Percentiles rank a stretch among this genome's conserved stretches.
Evolutionary conservation across 495 filamentous ascomycete genomes (phyloP).

Genomic region (Penicillium egyptiacum): DNA sequence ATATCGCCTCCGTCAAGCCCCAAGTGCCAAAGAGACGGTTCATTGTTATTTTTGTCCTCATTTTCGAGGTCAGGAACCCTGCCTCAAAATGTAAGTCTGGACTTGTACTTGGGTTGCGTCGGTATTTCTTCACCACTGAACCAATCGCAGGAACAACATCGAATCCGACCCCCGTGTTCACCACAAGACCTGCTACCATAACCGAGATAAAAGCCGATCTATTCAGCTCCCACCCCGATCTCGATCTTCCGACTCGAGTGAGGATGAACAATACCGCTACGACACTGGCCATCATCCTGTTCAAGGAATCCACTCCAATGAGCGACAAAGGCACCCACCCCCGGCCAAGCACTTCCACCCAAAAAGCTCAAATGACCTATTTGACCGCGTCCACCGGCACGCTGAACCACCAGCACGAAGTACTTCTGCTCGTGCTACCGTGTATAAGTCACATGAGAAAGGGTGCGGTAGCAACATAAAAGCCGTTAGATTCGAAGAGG

Average conservation of each 20-base stretch:
- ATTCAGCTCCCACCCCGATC: background rate
- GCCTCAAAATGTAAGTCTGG: background rate
- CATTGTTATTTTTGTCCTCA: background rate
- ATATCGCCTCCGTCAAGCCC: background rate
- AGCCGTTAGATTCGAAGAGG: conserved; percentile 1
- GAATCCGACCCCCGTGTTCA: background rate
- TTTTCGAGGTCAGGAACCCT: background rate
- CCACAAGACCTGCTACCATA: background rate
- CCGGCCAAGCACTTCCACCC: background rate
- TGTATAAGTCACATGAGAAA: background rate
- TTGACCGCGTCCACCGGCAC: background rate
- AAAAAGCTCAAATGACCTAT: background rate
- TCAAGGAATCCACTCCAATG: background rate
- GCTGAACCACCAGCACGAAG: background rate
- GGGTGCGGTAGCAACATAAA: background rate
- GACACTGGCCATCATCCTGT: background rate
- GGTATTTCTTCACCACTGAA: background rate
- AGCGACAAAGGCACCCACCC: no score
- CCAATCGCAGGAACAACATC: background rate
- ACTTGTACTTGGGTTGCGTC: background rate
- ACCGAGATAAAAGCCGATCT: background rate
- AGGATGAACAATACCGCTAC: background rate
- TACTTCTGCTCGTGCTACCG: background rate
- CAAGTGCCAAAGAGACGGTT: background rate
- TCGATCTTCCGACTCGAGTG: background rate